Conservation (phyloP, 2,329 filamentous ascomycete genomes). For the Triangularia verruculosa region DNA sequence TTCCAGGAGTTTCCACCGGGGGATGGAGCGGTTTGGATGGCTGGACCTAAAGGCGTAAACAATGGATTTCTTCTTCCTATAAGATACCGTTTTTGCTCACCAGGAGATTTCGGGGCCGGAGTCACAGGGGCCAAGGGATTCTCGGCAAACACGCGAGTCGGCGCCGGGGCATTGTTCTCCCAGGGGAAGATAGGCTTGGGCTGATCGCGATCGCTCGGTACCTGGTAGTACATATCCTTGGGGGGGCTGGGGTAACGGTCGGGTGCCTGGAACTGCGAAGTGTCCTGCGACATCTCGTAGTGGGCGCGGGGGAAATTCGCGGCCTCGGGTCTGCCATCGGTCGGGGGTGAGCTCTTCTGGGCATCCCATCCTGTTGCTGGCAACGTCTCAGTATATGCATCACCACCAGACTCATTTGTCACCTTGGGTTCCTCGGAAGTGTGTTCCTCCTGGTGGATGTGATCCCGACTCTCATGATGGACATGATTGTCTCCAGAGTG, state of each 20-base stretch:
- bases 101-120: conserved; percentile 24
- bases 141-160: conserved; percentile 60
- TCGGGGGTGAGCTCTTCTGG: conserved; percentile 58
- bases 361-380: conserved; percentile 46
- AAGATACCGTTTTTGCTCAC: conserved; percentile 35
- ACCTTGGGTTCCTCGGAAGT: neutral
- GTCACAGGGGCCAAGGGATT: conserved; percentile 29
- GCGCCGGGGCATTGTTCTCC: conserved; percentile 66
- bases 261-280: conserved; percentile 73
- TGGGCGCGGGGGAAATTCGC: conserved; percentile 73
- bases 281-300: conserved; percentile 81
- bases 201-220: conserved; percentile 63
- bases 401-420: neutral
- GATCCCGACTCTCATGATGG: conserved; percentile 10
- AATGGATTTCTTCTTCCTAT: conserved; percentile 41
- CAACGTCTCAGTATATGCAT: neutral
- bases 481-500: conserved; percentile 25
- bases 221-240: conserved; percentile 82
- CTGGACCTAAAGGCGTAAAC: conserved; percentile 39
- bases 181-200: conserved; percentile 82
- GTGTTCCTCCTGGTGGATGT: neutral
- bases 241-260: conserved; percentile 77
- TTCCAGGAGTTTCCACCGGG: conserved; percentile 62
- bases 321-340: conserved; percentile 77
- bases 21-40: conserved; percentile 46